Evolutionary conservation across 2,329 filamentous ascomycete species (phyloP), one percentile per base, ranked within the genome.

Genomic region (Apiospora sp.): DNA sequence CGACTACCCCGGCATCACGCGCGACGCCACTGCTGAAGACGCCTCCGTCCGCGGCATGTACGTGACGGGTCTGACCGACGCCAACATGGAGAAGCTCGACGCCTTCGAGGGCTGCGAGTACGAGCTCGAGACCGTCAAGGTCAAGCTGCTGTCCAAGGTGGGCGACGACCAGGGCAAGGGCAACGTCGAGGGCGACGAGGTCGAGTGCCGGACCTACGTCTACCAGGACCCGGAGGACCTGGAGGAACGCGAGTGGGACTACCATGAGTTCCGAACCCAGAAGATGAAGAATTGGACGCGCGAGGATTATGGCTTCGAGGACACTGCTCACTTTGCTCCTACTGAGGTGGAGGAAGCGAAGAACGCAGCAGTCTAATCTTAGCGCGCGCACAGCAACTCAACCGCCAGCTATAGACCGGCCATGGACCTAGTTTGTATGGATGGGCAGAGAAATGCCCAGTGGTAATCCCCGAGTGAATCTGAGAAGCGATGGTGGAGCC

Each of bases 221-320:
- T 95, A 88, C 82, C 84, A 86, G 64, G 75, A 84, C 1, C 81
- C 84, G 22, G 75, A 82, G 0, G 49, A 78, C 0, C 83, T 98
- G 24, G 94, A 97, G 81, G 85, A 89, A 44, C 82, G 85, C 30
- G 95, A 98, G 81, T 98, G 96, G 96, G 94, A 97, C 81, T 96
- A 95, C 83, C 91, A 92, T 68, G 90, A 93, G 75, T 98, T 98
- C 80, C 90, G 92, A 74, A 86, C 87, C 77, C 92, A 96, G 74
- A 97, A 95, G 85, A 83, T 91, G 83, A 80, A 80, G 71, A 72
- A 79, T 4, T 91, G 88, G 89, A 87, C 87, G 6, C 81, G 87
- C n/a, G 85, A 84, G 43, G 86, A 86, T 69, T 86, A 85, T 75
- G 80, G 81, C 13, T 86, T 87, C 74, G 83, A 85, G 37, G 83